phyloP scores from a whole-genome alignment of 495 filamentous ascomycete species.

The Hyaloscypha hepaticicola region DNA sequence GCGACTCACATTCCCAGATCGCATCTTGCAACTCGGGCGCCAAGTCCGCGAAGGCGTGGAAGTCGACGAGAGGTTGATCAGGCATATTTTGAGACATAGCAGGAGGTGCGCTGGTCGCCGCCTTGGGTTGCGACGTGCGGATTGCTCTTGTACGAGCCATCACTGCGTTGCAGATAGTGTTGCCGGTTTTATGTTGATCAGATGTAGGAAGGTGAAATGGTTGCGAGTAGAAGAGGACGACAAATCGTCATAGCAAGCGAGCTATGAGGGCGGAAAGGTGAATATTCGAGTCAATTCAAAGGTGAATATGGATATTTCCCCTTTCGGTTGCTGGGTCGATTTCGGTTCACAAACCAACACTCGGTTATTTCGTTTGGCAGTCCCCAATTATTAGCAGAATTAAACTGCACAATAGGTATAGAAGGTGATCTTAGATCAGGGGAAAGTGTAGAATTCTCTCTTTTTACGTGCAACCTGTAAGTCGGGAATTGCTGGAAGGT shows the following conservation, averaged over 20 bases:
- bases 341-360: not conserved
- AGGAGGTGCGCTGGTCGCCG: not conserved
- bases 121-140: not conserved
- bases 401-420: too few species aligned
- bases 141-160: not conserved
- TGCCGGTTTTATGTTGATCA: not conserved
- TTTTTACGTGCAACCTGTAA: too few species aligned
- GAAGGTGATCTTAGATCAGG: too few species aligned
- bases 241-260: too few species aligned
- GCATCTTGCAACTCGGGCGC: constrained; percentile 2
- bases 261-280: too few species aligned
- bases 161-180: not conserved
- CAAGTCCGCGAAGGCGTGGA: constrained; percentile 4
- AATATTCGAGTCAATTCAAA: too few species aligned
- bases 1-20: constrained; percentile 5
- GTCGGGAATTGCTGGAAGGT: too few species aligned
- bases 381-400: too few species aligned
- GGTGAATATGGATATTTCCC: not conserved
- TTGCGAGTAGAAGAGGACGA: not conserved
- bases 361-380: too few species aligned
- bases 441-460: too few species aligned
- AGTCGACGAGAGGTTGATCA: constrained; percentile 1
- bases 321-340: not conserved
- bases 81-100: not conserved
- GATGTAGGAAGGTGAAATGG: not conserved